Percentiles rank a stretch among this genome's conserved stretches.
These are phyloP conservation scores for Xylaria sp. DNA, from an alignment of 2,329 filamentous ascomycete genomes.

Conservation along the genomic window DNA sequence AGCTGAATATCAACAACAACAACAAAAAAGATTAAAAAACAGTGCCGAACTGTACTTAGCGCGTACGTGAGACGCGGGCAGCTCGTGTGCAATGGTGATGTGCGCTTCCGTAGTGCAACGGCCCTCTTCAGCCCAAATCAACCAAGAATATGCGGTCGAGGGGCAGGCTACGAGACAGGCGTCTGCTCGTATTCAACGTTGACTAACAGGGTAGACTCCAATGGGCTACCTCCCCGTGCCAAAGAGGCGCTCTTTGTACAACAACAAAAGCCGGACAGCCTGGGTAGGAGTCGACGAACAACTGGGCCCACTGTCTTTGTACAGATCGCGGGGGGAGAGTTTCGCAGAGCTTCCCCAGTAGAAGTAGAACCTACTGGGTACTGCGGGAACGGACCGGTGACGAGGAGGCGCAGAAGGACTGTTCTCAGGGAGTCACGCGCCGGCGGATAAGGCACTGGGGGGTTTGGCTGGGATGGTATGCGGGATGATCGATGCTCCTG, in stretches of 20 bases:
- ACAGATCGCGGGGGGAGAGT: constrained; percentile 47
- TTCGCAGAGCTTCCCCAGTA: constrained; percentile 43
- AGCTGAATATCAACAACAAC: constrained; percentile 39
- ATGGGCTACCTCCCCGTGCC: constrained; percentile 51
- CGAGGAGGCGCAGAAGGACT: constrained; percentile 46
- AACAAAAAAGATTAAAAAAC: constrained; percentile 39
- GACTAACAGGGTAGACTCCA: constrained; percentile 47
- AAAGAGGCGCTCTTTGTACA: constrained; percentile 52
- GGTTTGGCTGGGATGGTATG: constrained; percentile 52
- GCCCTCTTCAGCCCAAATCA: constrained; percentile 45
- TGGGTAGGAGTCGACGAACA: constrained; percentile 46
- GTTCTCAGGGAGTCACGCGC: constrained; percentile 52
- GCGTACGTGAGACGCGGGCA: constrained; percentile 46
- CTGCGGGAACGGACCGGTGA: constrained; percentile 45
- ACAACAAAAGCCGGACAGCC: constrained; percentile 47
- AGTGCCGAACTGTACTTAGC: constrained; percentile 46
- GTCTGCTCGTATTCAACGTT: constrained; percentile 51
- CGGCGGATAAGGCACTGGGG: constrained; percentile 54
- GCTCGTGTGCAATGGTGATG: constrained; percentile 47
- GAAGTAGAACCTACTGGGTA: constrained; percentile 39
- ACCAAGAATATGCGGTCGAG: constrained; percentile 44
- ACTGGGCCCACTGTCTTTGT: constrained; percentile 47
- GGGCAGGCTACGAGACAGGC: constrained; percentile 45
- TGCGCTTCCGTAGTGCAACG: constrained; percentile 51
- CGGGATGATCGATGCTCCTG: constrained; percentile 53